Conservation (phyloP, 352 stramenopile species). For the Paralagenidium karlingii region DNA sequence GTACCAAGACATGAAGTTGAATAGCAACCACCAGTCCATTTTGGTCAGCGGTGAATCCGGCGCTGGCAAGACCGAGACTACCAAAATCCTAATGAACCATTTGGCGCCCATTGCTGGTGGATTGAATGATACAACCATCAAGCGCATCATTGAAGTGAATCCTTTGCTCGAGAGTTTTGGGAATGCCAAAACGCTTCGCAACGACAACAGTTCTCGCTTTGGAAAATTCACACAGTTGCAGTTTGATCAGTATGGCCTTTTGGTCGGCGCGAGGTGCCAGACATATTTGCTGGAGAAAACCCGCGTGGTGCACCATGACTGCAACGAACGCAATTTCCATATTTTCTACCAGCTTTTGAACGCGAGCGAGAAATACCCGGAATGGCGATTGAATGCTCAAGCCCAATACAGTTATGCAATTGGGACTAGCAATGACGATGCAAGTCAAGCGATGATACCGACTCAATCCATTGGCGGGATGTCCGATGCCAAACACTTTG, state of each 20-base stretch:
- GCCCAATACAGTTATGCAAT: background rate
- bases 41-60: conserved; percentile 79
- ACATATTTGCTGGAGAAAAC: conserved; percentile 93
- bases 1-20: conserved; percentile 52
- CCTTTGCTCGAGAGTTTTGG: conserved; percentile 77
- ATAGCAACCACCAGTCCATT: conserved; percentile 68
- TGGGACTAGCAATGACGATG: background rate
- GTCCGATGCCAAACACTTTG: conserved; percentile 57
- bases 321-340: conserved; percentile 66
- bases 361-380: background rate
- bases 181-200: conserved; percentile 44
- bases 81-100: conserved; percentile 85
- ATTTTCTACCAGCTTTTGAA: conserved; percentile 67
- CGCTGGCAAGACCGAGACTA: conserved; percentile 82
- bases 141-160: conserved; percentile 76
- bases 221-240: conserved; percentile 46
- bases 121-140: conserved; percentile 60
- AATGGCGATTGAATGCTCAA: background rate
- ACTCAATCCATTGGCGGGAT: conserved; percentile 70
- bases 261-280: conserved; percentile 62
- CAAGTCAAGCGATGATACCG: too few species aligned
- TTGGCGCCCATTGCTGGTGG: conserved; percentile 54
- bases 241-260: conserved; percentile 37
- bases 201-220: conserved; percentile 35
- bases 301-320: conserved; percentile 63